Conservation (phyloP, 164 flowering plant genomes). For the Dillenia turbinata region DNA sequence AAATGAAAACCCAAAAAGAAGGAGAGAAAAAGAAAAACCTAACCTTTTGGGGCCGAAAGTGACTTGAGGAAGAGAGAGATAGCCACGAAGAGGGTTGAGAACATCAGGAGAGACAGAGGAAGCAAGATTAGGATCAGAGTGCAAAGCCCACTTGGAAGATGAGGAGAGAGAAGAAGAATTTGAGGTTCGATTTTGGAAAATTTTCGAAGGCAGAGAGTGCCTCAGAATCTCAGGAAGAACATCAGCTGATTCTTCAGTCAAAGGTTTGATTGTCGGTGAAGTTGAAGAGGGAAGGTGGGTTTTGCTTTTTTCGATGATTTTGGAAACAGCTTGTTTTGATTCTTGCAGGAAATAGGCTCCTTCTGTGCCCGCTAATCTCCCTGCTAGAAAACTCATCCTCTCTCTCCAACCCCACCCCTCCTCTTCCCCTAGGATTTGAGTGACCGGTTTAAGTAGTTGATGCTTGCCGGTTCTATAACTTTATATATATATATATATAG, state of each 20-base stretch:
- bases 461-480: too few species aligned
- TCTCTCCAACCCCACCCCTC: neutral
- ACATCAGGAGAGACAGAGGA: constrained; percentile 41
- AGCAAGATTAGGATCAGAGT: constrained; percentile 15
- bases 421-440: too few species aligned
- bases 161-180: constrained; percentile 35
- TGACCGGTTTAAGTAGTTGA: too few species aligned
- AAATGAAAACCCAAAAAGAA: constrained; percentile 1
- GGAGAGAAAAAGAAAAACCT: constrained; percentile 29
- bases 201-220: constrained; percentile 66
- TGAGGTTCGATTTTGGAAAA: constrained; percentile 21
- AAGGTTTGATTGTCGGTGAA: constrained; percentile 5
- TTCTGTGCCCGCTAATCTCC: constrained; percentile 75
- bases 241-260: constrained; percentile 36
- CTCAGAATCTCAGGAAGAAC: constrained; percentile 79
- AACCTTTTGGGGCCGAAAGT: constrained; percentile 85
- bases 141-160: constrained; percentile 60
- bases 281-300: constrained; percentile 17
- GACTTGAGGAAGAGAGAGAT: constrained; percentile 76
- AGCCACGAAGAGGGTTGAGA: constrained; percentile 67
- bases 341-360: constrained; percentile 79
- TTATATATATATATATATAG: too few species aligned
- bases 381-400: constrained; percentile 71
- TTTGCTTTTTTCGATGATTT: constrained; percentile 38
- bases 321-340: constrained; percentile 68